Evolutionary conservation across 768 basidiomycete species (phyloP).

Genomic region (Boletus sensibilis): DNA sequence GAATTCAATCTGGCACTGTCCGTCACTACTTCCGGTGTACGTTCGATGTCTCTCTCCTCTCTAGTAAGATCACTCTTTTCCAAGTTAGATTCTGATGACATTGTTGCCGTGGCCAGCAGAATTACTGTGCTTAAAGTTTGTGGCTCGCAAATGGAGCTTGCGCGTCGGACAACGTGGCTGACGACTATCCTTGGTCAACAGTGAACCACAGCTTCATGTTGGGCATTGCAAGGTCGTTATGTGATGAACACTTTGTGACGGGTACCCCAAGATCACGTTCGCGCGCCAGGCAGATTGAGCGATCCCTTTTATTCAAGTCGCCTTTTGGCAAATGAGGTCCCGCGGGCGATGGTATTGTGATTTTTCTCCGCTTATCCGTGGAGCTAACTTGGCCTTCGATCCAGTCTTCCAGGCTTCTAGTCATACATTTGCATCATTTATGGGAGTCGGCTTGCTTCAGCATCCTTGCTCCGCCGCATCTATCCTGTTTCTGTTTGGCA

Average conservation of each 20-base stretch:
- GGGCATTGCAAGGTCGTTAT: neutral
- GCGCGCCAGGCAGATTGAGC: neutral
- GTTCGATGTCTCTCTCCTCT: too few species aligned
- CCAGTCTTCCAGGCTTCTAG: neutral
- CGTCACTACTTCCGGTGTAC: neutral
- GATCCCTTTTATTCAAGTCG: neutral
- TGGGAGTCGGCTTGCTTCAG: slow-evolving; percentile 19
- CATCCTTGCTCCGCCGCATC: neutral
- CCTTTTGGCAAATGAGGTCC: neutral
- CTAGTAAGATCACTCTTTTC: neutral
- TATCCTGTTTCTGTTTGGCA: neutral
- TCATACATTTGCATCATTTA: neutral
- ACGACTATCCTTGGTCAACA: neutral
- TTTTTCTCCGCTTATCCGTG: neutral
- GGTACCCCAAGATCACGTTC: neutral
- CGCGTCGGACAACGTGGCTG: neutral
- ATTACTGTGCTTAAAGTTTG: neutral
- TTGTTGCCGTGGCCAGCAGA: neutral
- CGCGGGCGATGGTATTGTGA: neutral
- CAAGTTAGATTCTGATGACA: neutral
- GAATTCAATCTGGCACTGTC: too few species aligned
- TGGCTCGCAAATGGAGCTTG: neutral
- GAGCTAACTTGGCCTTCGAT: neutral
- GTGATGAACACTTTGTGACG: neutral
- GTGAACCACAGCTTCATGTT: neutral